A percentile compares a stretch with the other conserved stretches of the same genome.
Evolutionary conservation across 176 grass and related monocot genomes (phyloP).

Genomic region (Oryza brachyantha): DNA sequence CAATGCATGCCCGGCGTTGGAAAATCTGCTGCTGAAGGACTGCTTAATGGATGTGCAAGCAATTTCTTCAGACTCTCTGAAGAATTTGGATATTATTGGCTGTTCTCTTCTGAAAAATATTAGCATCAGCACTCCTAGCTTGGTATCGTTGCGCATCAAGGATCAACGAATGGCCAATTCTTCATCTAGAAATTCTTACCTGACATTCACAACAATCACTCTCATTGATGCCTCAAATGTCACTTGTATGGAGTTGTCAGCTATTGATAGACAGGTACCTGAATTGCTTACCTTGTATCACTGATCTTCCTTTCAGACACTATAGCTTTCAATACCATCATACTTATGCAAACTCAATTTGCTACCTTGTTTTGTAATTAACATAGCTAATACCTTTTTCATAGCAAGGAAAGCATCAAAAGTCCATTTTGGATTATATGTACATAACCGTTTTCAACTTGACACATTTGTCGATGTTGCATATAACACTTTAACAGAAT

Average conservation of each 20-base stretch:
- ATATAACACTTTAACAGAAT: not conserved
- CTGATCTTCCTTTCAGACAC: not conserved
- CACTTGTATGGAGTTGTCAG: not conserved
- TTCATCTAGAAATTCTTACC: not conserved
- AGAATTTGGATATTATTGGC: conserved; percentile 5
- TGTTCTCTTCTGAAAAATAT: not conserved
- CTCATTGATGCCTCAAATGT: not conserved
- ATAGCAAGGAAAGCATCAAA: not conserved
- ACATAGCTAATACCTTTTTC: not conserved
- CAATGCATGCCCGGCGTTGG: not conserved
- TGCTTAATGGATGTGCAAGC: not conserved
- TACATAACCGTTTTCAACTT: not conserved
- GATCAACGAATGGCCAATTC: not conserved
- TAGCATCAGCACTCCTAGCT: not conserved
- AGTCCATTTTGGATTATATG: not conserved
- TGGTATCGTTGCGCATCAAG: not conserved
- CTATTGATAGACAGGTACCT: not conserved
- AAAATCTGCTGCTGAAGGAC: not conserved
- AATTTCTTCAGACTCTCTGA: not conserved
- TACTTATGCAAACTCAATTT: not conserved
- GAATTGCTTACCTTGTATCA: not conserved
- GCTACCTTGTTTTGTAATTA: not conserved
- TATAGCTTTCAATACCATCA: not conserved
- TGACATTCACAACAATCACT: not conserved
- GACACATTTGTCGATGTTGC: not conserved